Base-by-base conservation (phyloP, 139 green algal species). In the Volvox africanus region DNA sequence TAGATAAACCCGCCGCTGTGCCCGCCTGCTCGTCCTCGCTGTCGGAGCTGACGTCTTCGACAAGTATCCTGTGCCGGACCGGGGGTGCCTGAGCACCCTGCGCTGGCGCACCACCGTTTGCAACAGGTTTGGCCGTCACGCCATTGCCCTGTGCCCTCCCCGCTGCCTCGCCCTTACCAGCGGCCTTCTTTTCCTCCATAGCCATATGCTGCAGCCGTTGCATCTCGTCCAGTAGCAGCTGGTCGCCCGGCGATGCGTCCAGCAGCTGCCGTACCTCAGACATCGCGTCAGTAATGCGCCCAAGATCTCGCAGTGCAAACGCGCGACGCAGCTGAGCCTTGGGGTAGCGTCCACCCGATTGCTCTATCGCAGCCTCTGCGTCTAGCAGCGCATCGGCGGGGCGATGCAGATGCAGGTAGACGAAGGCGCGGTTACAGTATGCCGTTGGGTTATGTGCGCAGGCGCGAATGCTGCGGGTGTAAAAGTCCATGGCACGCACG, bases 391-490 rank as follows among this genome's bases (percentile, higher is more conserved):
- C 92, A 32, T 88, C 88, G 6, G 55, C 83, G 44, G 87, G 80
- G 21, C 80, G 75, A 13, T 82, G 37, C 55, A 93, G 61, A 33
- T 90, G 88, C 71, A 94, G 78, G 33, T 91, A 44, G 61, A 91
- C 75, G 69, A 91, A 83, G 55, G 92, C 92, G 30, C 82, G 88
- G 83, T 94, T 94, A 65, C 80, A 88, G 76, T 92, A 88, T 30
- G 92, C 73, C 30, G 88, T 75, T 17, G 92, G 55, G 33, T 87
- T 88, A 61, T 88, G 83, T 11, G 69, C 50, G n/a, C 73, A 84
- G 32, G 84, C 82, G 16, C 19, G 11, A 30, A 94, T 89, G 77
- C 73, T 89, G 69, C 82, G 75, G 62, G 13, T 62, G 88, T 94
- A 94, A 68, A 36, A 77, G n/a, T 37, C 82, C 33, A 76, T 26